Percentiles rank a stretch among this genome's conserved stretches.
phyloP scores from a whole-genome alignment of 495 filamentous ascomycete genomes.

The Xylaria flabelliformis region DNA sequence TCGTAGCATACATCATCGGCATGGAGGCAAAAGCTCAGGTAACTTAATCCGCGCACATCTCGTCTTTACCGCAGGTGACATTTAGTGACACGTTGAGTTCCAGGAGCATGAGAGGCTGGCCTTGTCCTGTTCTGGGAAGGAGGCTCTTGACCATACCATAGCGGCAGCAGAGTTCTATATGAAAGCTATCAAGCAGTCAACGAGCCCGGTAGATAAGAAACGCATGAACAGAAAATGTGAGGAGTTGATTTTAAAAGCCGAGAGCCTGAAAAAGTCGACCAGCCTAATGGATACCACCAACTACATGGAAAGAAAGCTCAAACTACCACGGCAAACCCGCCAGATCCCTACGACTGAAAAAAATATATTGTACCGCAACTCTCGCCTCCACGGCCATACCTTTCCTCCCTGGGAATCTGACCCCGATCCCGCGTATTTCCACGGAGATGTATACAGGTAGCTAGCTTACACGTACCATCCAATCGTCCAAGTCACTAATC shows the following conservation, averaged over 20 bases:
- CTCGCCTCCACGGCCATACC: conserved; percentile 76
- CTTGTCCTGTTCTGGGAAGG: conserved; percentile 59
- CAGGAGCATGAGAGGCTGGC: conserved; percentile 69
- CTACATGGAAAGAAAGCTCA: conserved; percentile 39
- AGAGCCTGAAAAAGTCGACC: conserved; percentile 67
- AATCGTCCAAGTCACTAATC: conserved; percentile 24
- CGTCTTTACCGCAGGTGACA: neutral
- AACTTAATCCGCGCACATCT: conserved; percentile 13
- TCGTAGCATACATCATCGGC: conserved; percentile 12
- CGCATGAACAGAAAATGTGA: conserved; percentile 69
- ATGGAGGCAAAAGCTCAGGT: conserved; percentile 56
- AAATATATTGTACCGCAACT: conserved; percentile 76
- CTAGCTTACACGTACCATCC: conserved; percentile 20
- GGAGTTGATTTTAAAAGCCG: conserved; percentile 69
- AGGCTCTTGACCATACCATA: conserved; percentile 76
- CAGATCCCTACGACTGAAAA: conserved; percentile 74
- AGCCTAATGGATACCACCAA: conserved; percentile 32
- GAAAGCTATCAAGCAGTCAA: conserved; percentile 66
- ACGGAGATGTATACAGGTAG: conserved; percentile 35
- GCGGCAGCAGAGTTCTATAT: conserved; percentile 79
- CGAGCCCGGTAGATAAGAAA: conserved; percentile 59
- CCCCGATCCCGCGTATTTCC: conserved; percentile 50
- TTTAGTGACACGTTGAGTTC: conserved; percentile 36
- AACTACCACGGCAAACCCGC: conserved; percentile 63
- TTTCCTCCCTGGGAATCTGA: conserved; percentile 81